Conservation (phyloP, 2,329 filamentous ascomycete species). For the Didymella glomerata region DNA sequence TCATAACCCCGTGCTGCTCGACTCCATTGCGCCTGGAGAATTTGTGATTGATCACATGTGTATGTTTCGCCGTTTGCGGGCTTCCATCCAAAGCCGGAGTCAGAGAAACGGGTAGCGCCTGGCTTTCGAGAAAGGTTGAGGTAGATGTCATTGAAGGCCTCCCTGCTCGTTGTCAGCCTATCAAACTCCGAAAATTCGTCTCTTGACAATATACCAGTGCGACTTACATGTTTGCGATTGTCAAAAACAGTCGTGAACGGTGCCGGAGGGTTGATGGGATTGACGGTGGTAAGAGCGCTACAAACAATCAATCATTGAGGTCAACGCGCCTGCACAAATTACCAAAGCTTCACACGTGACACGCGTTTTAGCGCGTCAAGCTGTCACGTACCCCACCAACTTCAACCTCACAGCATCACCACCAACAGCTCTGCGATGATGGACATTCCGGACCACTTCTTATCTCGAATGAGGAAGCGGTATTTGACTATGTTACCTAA, state of each 20-base stretch:
- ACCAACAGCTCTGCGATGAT: not conserved
- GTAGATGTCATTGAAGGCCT: conserved; percentile 98
- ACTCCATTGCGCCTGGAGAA: conserved; percentile 92
- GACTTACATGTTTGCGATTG: conserved; percentile 16
- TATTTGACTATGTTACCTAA: too few species aligned
- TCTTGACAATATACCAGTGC: not conserved
- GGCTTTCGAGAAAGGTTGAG: conserved; percentile 92
- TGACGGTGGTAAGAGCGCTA: not conserved
- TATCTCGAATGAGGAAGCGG: not conserved
- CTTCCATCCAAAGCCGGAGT: conserved; percentile 96
- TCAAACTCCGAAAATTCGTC: not conserved
- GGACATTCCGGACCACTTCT: not conserved
- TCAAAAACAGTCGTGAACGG: not conserved
- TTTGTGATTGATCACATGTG: conserved; percentile 87
- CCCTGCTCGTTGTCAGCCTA: conserved; percentile 59
- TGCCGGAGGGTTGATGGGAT: conserved; percentile 10
- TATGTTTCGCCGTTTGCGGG: conserved; percentile 88
- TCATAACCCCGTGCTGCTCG: conserved; percentile 91
- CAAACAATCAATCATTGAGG: conserved; percentile 5
- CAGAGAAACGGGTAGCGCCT: conserved; percentile 93
- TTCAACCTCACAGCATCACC: not conserved
- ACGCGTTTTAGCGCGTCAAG: conserved; percentile 14
- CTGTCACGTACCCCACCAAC: not conserved
- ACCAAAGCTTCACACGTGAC: conserved; percentile 1
- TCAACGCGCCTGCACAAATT: conserved; percentile 6